Percentiles rank a stretch among this genome's conserved stretches.
phyloP scores from a whole-genome alignment of 176 grass and related monocot species.

The Elymus sibiricus region DNA sequence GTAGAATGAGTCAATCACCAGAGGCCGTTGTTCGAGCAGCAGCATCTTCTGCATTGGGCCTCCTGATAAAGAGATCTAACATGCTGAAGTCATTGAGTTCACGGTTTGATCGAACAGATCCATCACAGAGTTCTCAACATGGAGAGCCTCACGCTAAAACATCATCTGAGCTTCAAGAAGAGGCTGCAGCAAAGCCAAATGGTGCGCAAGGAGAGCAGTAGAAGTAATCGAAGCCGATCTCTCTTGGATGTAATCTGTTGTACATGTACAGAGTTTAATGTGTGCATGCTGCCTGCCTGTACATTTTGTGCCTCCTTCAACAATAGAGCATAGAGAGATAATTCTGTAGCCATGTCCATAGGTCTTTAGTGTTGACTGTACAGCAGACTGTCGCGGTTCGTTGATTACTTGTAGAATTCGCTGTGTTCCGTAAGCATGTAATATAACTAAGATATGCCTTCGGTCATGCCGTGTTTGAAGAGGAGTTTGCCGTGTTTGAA shows the following conservation, averaged over 20 bases:
- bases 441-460: background rate
- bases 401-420: slow-evolving; percentile 13
- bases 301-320: background rate
- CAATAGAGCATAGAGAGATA: background rate
- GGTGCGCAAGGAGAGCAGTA: slow-evolving; percentile 30
- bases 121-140: slow-evolving; percentile 40
- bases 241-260: slow-evolving; percentile 22
- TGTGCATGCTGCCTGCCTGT: background rate
- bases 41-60: slow-evolving; percentile 73
- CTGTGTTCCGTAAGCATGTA: slow-evolving; percentile 2
- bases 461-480: background rate
- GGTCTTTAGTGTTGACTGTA: background rate
- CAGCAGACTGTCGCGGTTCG: background rate
- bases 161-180: slow-evolving; percentile 35
- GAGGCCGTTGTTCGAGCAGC: slow-evolving; percentile 77
- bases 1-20: slow-evolving; percentile 71
- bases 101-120: slow-evolving; percentile 50
- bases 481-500: no score
- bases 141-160: slow-evolving; percentile 32
- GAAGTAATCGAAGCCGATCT: background rate
- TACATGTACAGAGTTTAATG: slow-evolving; percentile 24
- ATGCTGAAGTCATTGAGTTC: slow-evolving; percentile 48
- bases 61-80: slow-evolving; percentile 78
- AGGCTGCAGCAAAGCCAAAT: slow-evolving; percentile 2
- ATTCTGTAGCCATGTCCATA: slow-evolving; percentile 15